Evolutionary conservation across 495 filamentous ascomycete genomes (phyloP).

Genomic region (Lasiosphaeria miniovina): DNA sequence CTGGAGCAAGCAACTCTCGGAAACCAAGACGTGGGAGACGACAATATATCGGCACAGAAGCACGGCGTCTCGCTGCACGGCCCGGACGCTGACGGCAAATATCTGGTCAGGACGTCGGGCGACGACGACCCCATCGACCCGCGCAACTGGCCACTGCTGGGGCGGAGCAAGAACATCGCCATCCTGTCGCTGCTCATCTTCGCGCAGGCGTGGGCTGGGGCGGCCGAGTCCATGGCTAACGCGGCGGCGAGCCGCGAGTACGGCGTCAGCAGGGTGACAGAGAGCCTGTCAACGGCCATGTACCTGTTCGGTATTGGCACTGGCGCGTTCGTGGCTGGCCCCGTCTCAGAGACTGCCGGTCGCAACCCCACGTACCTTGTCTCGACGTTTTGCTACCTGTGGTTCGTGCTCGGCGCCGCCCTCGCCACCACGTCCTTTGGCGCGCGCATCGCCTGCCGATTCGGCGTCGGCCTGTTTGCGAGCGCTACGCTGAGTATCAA

Average conservation of each 20-base stretch:
- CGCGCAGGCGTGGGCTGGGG: slow-evolving; percentile 29
- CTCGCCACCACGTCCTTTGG: slow-evolving; percentile 26
- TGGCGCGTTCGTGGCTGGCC: slow-evolving; percentile 34
- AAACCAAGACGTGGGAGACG: not conserved
- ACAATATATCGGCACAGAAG: not conserved
- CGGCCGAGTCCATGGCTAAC: slow-evolving; percentile 36
- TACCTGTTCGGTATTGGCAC: slow-evolving; percentile 31
- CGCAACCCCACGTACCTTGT: slow-evolving; percentile 34
- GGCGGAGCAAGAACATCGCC: slow-evolving; percentile 32
- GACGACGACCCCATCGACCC: slow-evolving; percentile 27
- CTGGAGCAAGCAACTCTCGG: not conserved
- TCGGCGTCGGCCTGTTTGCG: slow-evolving; percentile 31
- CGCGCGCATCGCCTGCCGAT: slow-evolving; percentile 32
- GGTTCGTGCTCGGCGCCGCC: slow-evolving; percentile 34
- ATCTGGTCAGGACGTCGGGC: slow-evolving; percentile 1
- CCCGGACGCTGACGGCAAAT: slow-evolving; percentile 3
- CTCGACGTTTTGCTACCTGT: slow-evolving; percentile 29
- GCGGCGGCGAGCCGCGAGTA: slow-evolving; percentile 24
- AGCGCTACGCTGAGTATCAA: slow-evolving; percentile 33
- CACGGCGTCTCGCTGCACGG: not conserved
- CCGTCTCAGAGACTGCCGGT: slow-evolving; percentile 36
- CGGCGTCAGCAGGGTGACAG: slow-evolving; percentile 27
- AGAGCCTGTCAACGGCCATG: slow-evolving; percentile 31
- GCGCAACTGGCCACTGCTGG: slow-evolving; percentile 30
- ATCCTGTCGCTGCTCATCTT: slow-evolving; percentile 39